A percentile compares a stretch with the other conserved stretches of the same genome.
These are phyloP conservation scores for Nitzschia sp. DNA, from an alignment of 108 stramenopile genomes.

Conservation along the genomic window DNA sequence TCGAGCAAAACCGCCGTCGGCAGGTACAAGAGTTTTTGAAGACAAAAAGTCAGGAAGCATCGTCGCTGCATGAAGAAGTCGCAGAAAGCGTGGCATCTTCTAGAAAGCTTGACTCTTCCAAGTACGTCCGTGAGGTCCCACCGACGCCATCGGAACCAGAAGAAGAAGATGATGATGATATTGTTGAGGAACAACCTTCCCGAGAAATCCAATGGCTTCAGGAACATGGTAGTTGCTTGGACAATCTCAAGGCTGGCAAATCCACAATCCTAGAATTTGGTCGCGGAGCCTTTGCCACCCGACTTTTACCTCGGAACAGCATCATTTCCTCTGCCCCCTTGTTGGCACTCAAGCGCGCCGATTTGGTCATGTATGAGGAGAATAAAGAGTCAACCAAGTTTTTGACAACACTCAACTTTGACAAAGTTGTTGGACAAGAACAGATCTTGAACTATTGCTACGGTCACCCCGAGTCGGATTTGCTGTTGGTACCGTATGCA, in stretches of 20 bases:
- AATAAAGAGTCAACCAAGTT: background rate
- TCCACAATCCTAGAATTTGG: constrained; percentile 33
- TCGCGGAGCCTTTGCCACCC: constrained; percentile 40
- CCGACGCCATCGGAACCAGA: no score
- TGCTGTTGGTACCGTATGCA: constrained; percentile 31
- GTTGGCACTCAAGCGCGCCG: background rate
- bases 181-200: no score
- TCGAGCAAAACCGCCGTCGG: background rate
- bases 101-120: background rate
- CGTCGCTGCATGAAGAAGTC: no score
- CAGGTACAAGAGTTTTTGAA: background rate
- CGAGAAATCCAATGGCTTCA: constrained; percentile 70
- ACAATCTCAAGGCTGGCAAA: constrained; percentile 62
- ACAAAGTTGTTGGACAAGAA: constrained; percentile 3
- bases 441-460: constrained; percentile 48
- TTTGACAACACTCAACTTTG: constrained; percentile 4
- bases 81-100: background rate
- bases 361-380: constrained; percentile 3
- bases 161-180: no score
- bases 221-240: constrained; percentile 70
- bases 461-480: constrained; percentile 28
- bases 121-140: no score
- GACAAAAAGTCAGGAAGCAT: no score
- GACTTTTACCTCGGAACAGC: constrained; percentile 18
- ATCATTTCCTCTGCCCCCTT: constrained; percentile 26